phyloP scores from a whole-genome alignment of 352 stramenopile genomes.

The Globisporangium ultimum region DNA sequence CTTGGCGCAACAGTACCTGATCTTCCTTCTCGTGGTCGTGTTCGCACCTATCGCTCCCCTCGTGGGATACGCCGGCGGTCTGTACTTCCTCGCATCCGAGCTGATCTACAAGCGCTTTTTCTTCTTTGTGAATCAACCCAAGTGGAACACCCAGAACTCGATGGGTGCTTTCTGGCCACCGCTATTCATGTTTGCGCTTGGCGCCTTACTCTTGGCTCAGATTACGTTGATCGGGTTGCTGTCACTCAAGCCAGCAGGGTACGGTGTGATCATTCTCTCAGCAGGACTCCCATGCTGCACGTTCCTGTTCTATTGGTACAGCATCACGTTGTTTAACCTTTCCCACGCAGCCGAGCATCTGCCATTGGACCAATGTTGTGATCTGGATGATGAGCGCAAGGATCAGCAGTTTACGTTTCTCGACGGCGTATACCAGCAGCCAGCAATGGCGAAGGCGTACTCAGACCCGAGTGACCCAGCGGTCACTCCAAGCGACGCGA shows the following conservation, averaged over 20 bases:
- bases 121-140: slow-evolving; percentile 61
- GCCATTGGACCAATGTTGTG: slow-evolving; percentile 60
- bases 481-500: neutral
- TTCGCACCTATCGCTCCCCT: slow-evolving; percentile 75
- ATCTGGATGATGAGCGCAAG: slow-evolving; percentile 56
- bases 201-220: slow-evolving; percentile 58
- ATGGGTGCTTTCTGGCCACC: slow-evolving; percentile 67
- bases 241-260: slow-evolving; percentile 56
- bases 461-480: slow-evolving; percentile 1
- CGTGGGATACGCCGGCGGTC: slow-evolving; percentile 47
- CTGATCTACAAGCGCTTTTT: slow-evolving; percentile 68
- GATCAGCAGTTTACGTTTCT: slow-evolving; percentile 56
- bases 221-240: slow-evolving; percentile 64
- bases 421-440: slow-evolving; percentile 65
- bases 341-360: slow-evolving; percentile 46
- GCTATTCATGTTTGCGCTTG: slow-evolving; percentile 65
- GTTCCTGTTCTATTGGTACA: slow-evolving; percentile 66
- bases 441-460: slow-evolving; percentile 44
- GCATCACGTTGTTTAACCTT: slow-evolving; percentile 44
- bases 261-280: slow-evolving; percentile 36
- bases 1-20: slow-evolving; percentile 64
- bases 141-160: slow-evolving; percentile 52
- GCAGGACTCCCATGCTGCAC: slow-evolving; percentile 45
- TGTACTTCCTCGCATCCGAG: slow-evolving; percentile 72
- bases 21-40: slow-evolving; percentile 71